Evolutionary conservation across 768 basidiomycete species (phyloP).

Genomic region (Leccinum subtestaceum): DNA sequence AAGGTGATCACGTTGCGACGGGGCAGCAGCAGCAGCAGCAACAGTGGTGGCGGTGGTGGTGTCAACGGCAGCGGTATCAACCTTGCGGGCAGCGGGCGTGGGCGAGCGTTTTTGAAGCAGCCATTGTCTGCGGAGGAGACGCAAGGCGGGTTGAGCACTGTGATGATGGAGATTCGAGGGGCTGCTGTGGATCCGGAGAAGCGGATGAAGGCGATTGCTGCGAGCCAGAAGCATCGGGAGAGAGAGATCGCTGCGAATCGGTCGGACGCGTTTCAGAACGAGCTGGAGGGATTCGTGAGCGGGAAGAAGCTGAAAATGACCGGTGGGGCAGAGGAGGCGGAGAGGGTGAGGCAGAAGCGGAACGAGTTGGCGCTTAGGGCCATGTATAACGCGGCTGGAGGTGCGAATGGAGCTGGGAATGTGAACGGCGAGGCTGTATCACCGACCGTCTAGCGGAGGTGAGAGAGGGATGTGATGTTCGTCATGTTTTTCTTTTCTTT

Average conservation of each 20-base stretch:
- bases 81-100: conserved; percentile 38
- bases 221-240: no score
- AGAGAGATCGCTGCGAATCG: no score
- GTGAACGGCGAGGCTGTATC: conserved; percentile 10
- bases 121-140: conserved; percentile 61
- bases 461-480: neutral
- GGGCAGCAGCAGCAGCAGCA: no score
- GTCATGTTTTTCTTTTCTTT: neutral
- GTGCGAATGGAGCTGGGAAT: conserved; percentile 2
- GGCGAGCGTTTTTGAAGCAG: conserved; percentile 51
- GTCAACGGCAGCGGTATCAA: conserved; percentile 39
- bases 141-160: conserved; percentile 63
- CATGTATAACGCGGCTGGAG: conserved; percentile 59
- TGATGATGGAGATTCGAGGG: conserved; percentile 88
- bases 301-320: conserved; percentile 93
- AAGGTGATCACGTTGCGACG: no score
- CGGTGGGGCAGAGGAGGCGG: conserved; percentile 88
- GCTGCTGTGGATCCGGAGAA: no score
- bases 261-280: conserved; percentile 83
- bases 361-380: conserved; percentile 85
- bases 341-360: conserved; percentile 80
- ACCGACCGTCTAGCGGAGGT: conserved; percentile 2
- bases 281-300: conserved; percentile 82
- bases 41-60: neutral
- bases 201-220: no score